Conservation (phyloP, 2,329 filamentous ascomycete species). For the Cladosporium sp. region DNA sequence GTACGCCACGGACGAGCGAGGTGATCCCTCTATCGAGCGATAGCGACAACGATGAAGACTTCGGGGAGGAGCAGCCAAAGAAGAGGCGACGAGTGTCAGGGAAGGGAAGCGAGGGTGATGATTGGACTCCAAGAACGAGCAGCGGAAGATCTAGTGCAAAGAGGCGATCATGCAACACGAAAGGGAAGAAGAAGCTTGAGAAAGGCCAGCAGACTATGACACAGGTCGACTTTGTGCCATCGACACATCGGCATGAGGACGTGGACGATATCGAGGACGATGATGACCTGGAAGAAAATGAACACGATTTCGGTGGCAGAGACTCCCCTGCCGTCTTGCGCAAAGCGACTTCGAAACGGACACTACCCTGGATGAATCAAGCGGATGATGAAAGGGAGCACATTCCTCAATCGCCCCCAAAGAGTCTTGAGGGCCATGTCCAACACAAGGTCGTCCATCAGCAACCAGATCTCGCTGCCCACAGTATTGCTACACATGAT, state of each 20-base stretch:
- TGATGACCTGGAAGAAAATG: neutral
- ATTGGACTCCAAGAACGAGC: neutral
- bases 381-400: neutral
- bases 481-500: constrained; percentile 8
- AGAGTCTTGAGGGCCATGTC: neutral
- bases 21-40: neutral
- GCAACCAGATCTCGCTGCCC: neutral
- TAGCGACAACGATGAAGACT: neutral
- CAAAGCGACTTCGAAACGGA: neutral
- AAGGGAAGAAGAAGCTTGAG: neutral
- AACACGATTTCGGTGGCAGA: neutral
- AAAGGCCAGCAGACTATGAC: constrained; percentile 16
- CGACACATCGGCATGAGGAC: neutral
- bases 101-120: neutral
- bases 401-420: neutral
- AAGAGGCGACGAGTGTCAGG: constrained; percentile 6
- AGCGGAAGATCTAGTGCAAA: neutral
- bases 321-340: neutral
- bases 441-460: neutral
- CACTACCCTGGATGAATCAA: neutral
- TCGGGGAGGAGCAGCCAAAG: constrained; percentile 5
- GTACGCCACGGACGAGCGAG: constrained; percentile 5
- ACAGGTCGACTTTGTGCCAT: constrained; percentile 7
- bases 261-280: constrained; percentile 3
- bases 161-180: neutral